Conservation (phyloP, 495 filamentous ascomycete genomes). For the Cladorrhinum samala region DNA sequence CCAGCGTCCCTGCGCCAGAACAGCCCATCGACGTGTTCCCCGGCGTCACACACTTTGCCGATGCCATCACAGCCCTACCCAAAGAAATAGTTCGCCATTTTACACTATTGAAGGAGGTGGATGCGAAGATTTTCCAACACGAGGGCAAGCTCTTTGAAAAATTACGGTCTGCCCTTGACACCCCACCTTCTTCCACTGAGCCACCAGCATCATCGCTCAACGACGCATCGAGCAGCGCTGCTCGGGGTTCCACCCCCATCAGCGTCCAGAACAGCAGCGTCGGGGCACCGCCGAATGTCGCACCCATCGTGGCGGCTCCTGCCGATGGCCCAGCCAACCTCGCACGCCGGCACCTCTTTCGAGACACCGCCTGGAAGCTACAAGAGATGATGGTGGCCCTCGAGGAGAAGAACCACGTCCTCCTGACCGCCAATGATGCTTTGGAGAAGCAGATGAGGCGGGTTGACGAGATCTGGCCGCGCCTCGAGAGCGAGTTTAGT, state of each 20-base stretch:
- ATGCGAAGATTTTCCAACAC: conserved; percentile 81
- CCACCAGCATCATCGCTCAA: conserved; percentile 27
- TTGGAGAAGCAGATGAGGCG: conserved; percentile 79
- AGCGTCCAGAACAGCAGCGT: conserved; percentile 40
- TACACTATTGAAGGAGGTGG: conserved; percentile 90
- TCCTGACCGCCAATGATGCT: conserved; percentile 81
- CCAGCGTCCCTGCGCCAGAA: conserved; percentile 36
- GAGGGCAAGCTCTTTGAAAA: conserved; percentile 66
- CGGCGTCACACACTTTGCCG: conserved; percentile 88
- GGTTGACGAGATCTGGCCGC: conserved; percentile 74
- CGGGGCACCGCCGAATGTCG: conserved; percentile 29
- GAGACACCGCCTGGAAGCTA: conserved; percentile 50
- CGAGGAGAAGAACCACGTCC: conserved; percentile 95
- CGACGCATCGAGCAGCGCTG: conserved; percentile 37
- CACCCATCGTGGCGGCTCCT: conserved; percentile 22
- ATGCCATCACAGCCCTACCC: conserved; percentile 85
- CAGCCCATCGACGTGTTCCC: conserved; percentile 70
- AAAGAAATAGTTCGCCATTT: conserved; percentile 93
- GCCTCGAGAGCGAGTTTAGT: conserved; percentile 83
- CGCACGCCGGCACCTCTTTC: conserved; percentile 61
- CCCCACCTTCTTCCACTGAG: conserved; percentile 43
- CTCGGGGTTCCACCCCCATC: conserved; percentile 35
- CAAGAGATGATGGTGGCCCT: conserved; percentile 74
- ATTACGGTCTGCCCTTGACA: conserved; percentile 58
- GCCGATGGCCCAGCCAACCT: conserved; percentile 35